phyloP scores from a whole-genome alignment of 2,329 filamentous ascomycete genomes.

The Penicillium sp. region DNA sequence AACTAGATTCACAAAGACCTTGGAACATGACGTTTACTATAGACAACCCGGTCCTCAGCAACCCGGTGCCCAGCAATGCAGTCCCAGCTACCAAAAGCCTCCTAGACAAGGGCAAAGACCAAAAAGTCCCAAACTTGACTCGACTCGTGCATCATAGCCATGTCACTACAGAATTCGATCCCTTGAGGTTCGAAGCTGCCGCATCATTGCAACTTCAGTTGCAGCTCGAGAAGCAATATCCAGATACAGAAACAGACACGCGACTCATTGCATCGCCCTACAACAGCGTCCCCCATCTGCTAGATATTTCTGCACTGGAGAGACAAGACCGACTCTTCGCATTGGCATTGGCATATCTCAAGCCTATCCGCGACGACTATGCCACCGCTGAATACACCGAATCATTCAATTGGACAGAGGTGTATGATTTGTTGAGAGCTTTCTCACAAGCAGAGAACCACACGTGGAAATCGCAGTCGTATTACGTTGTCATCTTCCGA shows the following conservation, averaged over 20 bases:
- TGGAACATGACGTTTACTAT: not conserved
- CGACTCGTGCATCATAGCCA: conserved; percentile 32
- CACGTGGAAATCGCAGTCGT: conserved; percentile 61
- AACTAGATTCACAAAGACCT: not conserved
- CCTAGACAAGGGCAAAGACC: not conserved
- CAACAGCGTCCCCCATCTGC: conserved; percentile 64
- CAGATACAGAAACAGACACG: conserved; percentile 19
- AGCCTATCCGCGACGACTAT: conserved; percentile 66
- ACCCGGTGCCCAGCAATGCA: not conserved
- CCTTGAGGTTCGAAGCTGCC: conserved; percentile 36
- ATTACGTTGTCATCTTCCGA: conserved; percentile 83
- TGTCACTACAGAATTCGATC: conserved; percentile 34
- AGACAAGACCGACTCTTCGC: conserved; percentile 67
- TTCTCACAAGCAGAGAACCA: conserved; percentile 51
- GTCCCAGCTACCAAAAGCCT: not conserved
- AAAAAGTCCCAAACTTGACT: not conserved
- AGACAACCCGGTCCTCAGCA: not conserved
- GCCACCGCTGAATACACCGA: conserved; percentile 70
- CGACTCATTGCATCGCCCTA: conserved; percentile 73
- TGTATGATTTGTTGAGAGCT: conserved; percentile 55
- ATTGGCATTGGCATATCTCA: conserved; percentile 64
- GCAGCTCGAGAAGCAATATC: not conserved
- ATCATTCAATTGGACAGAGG: conserved; percentile 75
- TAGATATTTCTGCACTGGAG: conserved; percentile 68
- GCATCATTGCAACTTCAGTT: conserved; percentile 33